Evolutionary conservation across 2,329 filamentous ascomycete species (phyloP).

Genomic region (Penicillium sp.): DNA sequence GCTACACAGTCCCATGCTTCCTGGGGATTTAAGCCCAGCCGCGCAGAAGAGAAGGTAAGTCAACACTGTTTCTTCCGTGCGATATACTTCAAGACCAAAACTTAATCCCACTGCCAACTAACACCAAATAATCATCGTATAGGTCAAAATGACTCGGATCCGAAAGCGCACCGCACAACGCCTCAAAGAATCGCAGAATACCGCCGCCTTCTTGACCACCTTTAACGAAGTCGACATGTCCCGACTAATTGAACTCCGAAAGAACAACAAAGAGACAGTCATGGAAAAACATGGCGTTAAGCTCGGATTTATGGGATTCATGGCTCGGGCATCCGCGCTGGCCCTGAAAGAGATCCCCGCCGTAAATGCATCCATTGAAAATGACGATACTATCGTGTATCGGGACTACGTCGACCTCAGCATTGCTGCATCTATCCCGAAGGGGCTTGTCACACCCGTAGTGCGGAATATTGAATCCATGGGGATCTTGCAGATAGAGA

Average conservation of each 20-base stretch:
- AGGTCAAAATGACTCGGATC: slow-evolving; percentile 98
- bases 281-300: slow-evolving; percentile 91
- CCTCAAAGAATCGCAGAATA: slow-evolving; percentile 96
- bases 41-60: too few species aligned
- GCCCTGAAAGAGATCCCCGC: slow-evolving; percentile 61
- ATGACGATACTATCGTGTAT: slow-evolving; percentile 94
- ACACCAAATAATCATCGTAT: slow-evolving; percentile 2
- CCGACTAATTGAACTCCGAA: slow-evolving; percentile 85
- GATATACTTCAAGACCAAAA: not conserved
- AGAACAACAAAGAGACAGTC: slow-evolving; percentile 88
- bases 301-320: slow-evolving; percentile 95
- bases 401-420: slow-evolving; percentile 94
- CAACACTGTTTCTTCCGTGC: too few species aligned
- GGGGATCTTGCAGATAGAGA: too few species aligned
- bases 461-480: too few species aligned
- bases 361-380: slow-evolving; percentile 35
- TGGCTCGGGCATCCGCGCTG: slow-evolving; percentile 78
- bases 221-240: slow-evolving; percentile 99
- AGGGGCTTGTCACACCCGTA: slow-evolving; percentile 53
- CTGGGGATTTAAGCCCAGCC: too few species aligned
- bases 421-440: slow-evolving; percentile 88
- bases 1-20: too few species aligned
- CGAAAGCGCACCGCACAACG: slow-evolving; percentile 90
- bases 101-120: not conserved
- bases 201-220: slow-evolving; percentile 86